Base-by-base conservation (phyloP, 1,139 yeast species). In the Maudiozyma humilis region DNA sequence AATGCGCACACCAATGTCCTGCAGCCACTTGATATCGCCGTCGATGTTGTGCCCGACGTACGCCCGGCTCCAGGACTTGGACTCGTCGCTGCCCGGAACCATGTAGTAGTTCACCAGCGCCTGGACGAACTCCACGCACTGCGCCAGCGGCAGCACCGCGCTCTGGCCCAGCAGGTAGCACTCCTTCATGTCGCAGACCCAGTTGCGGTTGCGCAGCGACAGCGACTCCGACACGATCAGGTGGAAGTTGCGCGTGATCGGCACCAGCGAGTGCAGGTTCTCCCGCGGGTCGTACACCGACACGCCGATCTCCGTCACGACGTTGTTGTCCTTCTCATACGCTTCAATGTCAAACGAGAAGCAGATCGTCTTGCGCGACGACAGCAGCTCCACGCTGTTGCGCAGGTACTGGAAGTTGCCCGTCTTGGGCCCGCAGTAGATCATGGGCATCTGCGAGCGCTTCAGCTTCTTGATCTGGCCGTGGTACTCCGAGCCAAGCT, bases 291-390 rank as follows among this genome's bases (percentile, higher is more conserved):
- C 85, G 57, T 75, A 82, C 3, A 82, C 72, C 2, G 83, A 69
- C 3, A 83, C 63, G 3, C 93, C 93, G 38, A 82, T 72, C 57
- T 83, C 93, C 0, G 86, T 81, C 16, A 82, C 67, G 8, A 63
- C 51, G 19, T 64, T 54, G 8, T 62, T 66, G 47, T 71, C 62
- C 15, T 62, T 52, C 54, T 83, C 93, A 66, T 69, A 79, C 5
- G 83, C 82, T 58, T 83, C 91, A n/a, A 81, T 67, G 57, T 83
- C 91, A 23, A 83, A 62, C 16, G 79, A 71, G 39, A 80, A 65
- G n/a, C 78, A 63, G 0, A 69, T 67, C 29, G 67, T 59, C 25
- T 62, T 53, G 19, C 59, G 57, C 2, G 53, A 41, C 38, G 62
- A 59, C 25, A 64, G 49, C 5, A 48, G 38, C 5, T 49, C 46